Evolutionary conservation across 2,329 filamentous ascomycete genomes (phyloP).

Genomic region (Scedosporium boydii): DNA sequence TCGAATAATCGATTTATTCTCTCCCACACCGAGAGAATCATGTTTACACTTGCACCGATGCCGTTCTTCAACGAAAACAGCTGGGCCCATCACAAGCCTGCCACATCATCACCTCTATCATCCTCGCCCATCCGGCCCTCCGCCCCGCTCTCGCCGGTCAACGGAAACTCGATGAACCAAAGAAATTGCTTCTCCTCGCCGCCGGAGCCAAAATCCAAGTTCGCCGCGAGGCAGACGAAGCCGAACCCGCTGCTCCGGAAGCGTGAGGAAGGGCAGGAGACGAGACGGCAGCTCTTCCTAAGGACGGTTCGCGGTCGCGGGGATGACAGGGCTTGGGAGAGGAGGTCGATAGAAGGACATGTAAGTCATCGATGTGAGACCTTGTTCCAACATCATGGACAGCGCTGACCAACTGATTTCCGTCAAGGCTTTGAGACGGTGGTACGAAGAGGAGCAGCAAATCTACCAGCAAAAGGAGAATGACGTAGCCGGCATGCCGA

Average conservation of each 20-base stretch:
- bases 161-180: constrained; percentile 30
- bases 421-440: constrained; percentile 5
- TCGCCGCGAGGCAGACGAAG: constrained; percentile 45
- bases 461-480: constrained; percentile 9
- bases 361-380: constrained; percentile 14
- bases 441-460: constrained; percentile 11
- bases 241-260: constrained; percentile 53
- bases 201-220: constrained; percentile 33
- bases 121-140: constrained; percentile 49
- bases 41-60: constrained; percentile 32
- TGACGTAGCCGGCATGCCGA: constrained; percentile 10
- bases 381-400: neutral
- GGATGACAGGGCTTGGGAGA: constrained; percentile 50
- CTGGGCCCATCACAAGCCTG: constrained; percentile 25
- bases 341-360: constrained; percentile 52
- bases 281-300: constrained; percentile 58
- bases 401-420: neutral
- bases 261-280: constrained; percentile 53
- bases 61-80: constrained; percentile 31
- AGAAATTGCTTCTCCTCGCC: constrained; percentile 37
- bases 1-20: neutral
- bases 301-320: constrained; percentile 53
- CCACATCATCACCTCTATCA: constrained; percentile 45
- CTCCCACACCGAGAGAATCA: constrained; percentile 11
- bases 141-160: constrained; percentile 33